Evolutionary conservation across 495 filamentous ascomycete species (phyloP), one percentile per base, ranked within the genome.

Genomic region (Saxophila tyrrhenica): DNA sequence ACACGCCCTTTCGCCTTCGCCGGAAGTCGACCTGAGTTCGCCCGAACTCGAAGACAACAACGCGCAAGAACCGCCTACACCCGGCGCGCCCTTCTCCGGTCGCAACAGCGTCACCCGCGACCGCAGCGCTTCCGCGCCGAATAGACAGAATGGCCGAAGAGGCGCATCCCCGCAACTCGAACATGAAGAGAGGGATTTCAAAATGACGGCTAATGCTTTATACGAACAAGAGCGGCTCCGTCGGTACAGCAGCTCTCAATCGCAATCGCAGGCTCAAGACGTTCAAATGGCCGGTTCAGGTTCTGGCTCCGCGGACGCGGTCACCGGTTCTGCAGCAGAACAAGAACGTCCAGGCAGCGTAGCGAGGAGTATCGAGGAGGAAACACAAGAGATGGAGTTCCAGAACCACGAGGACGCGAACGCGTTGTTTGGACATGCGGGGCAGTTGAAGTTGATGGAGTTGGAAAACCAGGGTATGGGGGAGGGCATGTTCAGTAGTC

Each of bases 151-250:
- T 62, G 85, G 82, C 35, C 73, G 82, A 52, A 81, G 85, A 51
- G 83, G 82, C 8, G 79, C 79, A 48, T 89, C 85, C 57, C 92
- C 94, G 47, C 89, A 87, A 21, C 77, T 97, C 25, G 92, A 98
- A 72, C 85, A 87, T 58, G 92, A 97, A 59, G 92, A 98, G 72
- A 86, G 84, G 62, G 92, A 97, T 69, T 98, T 98, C 64, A 95
- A 88, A 2, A 88, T 91, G 70, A 96, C 91, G 5, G 92, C 92
- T 55, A 72, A 54, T 42, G 60, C 63, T 35, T 62, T 52, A 52
- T 67, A 57, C 55, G 66, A 67, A 25, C 55, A 52, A 47, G 54
- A 45, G 19, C 62, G 45, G 32, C 51, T 48, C 25, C 49, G 49
- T 25, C 58, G 46, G 19, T 46, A 51, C 39, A 50, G 41, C 23